Percentiles rank a stretch among this genome's conserved stretches.
Conservation (phyloP, 2,329 filamentous ascomycete genomes). For the Epicoccum sorghinum region DNA sequence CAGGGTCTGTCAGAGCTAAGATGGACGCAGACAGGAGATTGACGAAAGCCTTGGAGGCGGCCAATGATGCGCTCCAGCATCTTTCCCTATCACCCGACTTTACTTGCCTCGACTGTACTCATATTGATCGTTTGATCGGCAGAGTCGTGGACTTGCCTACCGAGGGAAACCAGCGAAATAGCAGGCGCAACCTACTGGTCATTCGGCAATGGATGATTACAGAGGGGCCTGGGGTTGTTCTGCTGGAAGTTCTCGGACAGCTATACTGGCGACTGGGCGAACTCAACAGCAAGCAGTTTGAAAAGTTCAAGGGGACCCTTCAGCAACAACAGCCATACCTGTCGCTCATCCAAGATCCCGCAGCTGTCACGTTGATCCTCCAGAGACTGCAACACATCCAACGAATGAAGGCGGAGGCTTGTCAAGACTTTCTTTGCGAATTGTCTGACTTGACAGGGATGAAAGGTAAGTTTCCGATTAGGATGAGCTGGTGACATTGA, state of each 20-base stretch:
- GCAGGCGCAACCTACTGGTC: slow-evolving; percentile 41
- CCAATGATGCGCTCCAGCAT: slow-evolving; percentile 44
- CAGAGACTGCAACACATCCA: slow-evolving; percentile 45
- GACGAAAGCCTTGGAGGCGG: slow-evolving; percentile 40
- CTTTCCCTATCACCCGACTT: slow-evolving; percentile 42
- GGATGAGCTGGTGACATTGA: background rate
- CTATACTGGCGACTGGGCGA: slow-evolving; percentile 45
- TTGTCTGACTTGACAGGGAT: slow-evolving; percentile 40
- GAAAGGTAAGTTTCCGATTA: slow-evolving; percentile 26
- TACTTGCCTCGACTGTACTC: slow-evolving; percentile 39
- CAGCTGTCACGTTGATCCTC: slow-evolving; percentile 35
- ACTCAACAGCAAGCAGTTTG: slow-evolving; percentile 46
- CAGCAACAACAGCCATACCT: slow-evolving; percentile 37
- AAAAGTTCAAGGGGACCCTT: slow-evolving; percentile 40
- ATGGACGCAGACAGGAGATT: slow-evolving; percentile 43
- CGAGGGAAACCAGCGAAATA: slow-evolving; percentile 44
- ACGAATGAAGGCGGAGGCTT: slow-evolving; percentile 40
- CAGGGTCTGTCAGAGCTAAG: slow-evolving; percentile 1
- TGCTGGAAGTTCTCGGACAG: slow-evolving; percentile 43
- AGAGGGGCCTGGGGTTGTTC: slow-evolving; percentile 40
- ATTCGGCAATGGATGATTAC: slow-evolving; percentile 45
- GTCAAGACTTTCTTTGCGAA: slow-evolving; percentile 43
- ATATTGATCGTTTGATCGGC: slow-evolving; percentile 42
- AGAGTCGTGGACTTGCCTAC: slow-evolving; percentile 45
- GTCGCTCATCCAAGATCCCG: slow-evolving; percentile 33